Evolutionary conservation across 2,329 filamentous ascomycete species (phyloP).

Genomic region (Zymoseptoria pseudotritici): DNA sequence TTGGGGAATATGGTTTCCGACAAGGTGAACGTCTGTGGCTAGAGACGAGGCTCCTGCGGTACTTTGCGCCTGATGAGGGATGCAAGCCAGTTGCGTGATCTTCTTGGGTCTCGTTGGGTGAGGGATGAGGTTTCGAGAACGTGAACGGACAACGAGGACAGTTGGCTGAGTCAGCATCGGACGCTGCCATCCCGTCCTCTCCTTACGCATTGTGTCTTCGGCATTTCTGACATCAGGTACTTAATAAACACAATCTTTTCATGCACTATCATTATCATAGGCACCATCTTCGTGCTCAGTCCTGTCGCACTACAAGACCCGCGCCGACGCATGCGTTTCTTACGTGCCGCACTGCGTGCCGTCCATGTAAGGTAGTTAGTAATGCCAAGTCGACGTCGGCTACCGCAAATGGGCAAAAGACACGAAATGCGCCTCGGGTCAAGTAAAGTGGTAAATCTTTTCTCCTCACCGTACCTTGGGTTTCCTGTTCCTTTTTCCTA

Average conservation of each 20-base stretch:
- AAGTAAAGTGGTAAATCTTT: not conserved
- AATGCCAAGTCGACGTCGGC: not conserved
- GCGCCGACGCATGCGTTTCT: not conserved
- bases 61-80: slow-evolving; percentile 7
- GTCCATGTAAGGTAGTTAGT: not conserved
- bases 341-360: not conserved
- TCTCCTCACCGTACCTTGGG: not conserved
- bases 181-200: not conserved
- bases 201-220: not conserved
- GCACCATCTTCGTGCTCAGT: not conserved
- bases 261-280: not conserved
- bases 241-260: not conserved
- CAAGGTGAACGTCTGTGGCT: slow-evolving; percentile 11
- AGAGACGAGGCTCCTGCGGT: slow-evolving; percentile 5
- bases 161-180: not conserved
- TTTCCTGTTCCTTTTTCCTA: not conserved
- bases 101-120: not conserved
- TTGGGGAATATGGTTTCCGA: slow-evolving; percentile 8
- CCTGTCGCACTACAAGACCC: not conserved
- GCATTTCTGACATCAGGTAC: not conserved
- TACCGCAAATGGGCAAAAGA: not conserved
- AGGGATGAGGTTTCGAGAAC: not conserved
- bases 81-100: not conserved
- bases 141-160: no score
- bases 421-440: not conserved